Conservation (phyloP, 306 rosid genomes). For the cucumber (Cucumis sativus) region DNA sequence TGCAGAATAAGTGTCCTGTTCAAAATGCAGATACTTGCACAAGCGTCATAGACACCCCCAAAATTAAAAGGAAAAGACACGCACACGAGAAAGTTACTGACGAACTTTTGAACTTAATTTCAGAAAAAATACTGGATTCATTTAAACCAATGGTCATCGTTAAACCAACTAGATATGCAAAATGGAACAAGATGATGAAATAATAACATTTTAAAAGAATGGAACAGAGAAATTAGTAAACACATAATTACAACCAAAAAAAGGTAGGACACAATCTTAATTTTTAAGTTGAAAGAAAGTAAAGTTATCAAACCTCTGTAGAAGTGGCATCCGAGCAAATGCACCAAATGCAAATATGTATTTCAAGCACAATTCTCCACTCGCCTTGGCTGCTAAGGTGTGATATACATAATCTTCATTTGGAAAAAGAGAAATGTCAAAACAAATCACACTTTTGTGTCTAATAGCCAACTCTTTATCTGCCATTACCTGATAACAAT, state of each 20-base stretch:
- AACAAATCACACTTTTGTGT: conserved; percentile 7
- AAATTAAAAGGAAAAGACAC: background rate
- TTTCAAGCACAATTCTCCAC: conserved; percentile 92
- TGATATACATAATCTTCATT: conserved; percentile 80
- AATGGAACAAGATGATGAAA: background rate
- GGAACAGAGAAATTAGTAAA: background rate
- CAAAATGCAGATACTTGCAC: background rate
- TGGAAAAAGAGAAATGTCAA: conserved; percentile 18
- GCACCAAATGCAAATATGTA: conserved; percentile 86
- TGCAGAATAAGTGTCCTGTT: background rate
- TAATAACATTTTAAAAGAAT: background rate
- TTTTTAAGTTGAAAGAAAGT: background rate
- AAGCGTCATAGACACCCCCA: too few species aligned
- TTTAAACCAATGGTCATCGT: background rate
- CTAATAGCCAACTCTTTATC: conserved; percentile 6
- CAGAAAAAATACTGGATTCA: background rate
- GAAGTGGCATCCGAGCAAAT: conserved; percentile 70
- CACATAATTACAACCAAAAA: background rate
- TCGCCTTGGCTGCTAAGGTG: conserved; percentile 83
- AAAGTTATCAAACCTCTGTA: conserved; percentile 50
- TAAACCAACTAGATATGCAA: background rate
- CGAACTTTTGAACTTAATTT: background rate
- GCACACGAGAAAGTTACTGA: background rate
- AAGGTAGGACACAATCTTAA: background rate
- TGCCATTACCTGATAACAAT: conserved; percentile 55